Base-by-base conservation (phyloP, 331 rosid species). In the Malus hybrid region DNA sequence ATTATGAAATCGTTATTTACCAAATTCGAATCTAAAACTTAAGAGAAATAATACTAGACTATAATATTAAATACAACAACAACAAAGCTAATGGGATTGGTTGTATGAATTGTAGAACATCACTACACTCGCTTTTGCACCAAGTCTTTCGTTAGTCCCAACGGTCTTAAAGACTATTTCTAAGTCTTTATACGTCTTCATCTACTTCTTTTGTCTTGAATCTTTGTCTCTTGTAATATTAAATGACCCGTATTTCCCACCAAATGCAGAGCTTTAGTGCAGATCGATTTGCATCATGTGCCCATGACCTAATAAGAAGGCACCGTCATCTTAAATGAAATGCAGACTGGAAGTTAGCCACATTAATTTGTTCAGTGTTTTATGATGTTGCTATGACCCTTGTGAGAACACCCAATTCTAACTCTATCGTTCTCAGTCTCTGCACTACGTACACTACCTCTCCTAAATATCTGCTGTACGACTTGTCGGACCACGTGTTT, bases 321-420 rank as follows among this genome's bases (percentile, higher is more conserved):
- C 76, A 57, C 76, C 67, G 76, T 72, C 76, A 10, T 72, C 54
- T 33, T 72, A 13, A 72, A 33, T 72, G 76, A 72, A 36, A 31
- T 54, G 65, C 52, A 55, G 65, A 71, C n/a, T 19, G 55, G 76
- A 34, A 2, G 76, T 14, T 72, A 44, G 56, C 56, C 32, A 2
- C 11, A 39, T 60, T 60, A 16, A 72, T 72, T 72, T 33, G 16
- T 46, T 46, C 52, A 46, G 27, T 60, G 27, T 24, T 64, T 59
- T 5, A 34, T n/a, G 44, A 39, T 59, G 34, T 24, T 72, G 31
- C 6, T 24, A 3, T 14, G 19, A 59, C 20, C 7, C 24, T 5
- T 59, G 67, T 56, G 32, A 4, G 52, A 56, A 6, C 34, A 4
- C 5, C 65, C 6, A 6, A 52, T 28, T 55, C 48, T n/a, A 71